Percentiles rank a stretch among this genome's conserved stretches.
These are phyloP conservation scores for Phaeosphaeriaceae sp. DNA, from an alignment of 2,329 filamentous ascomycete genomes.

Conservation along the genomic window DNA sequence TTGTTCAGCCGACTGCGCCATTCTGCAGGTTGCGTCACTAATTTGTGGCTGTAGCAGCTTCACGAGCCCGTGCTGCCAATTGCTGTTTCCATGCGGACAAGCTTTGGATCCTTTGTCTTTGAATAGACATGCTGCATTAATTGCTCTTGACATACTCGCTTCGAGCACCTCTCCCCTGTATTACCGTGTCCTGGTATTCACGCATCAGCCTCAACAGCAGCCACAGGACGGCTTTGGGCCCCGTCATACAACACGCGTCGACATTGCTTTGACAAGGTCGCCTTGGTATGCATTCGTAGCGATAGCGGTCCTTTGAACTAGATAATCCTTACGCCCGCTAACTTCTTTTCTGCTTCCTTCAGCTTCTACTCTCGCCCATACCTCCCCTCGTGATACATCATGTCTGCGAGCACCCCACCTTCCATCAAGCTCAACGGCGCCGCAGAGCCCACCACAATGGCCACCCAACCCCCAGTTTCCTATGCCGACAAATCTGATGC, in stretches of 20 bases:
- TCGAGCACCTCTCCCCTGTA: constrained; percentile 11
- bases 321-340: not conserved
- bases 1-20: constrained; percentile 24
- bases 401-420: constrained; percentile 36
- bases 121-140: constrained; percentile 17
- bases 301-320: no score
- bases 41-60: constrained; percentile 27
- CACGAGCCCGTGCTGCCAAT: constrained; percentile 15
- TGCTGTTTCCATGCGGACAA: constrained; percentile 20
- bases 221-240: constrained; percentile 28
- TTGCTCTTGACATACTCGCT: not conserved
- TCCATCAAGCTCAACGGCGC: constrained; percentile 42
- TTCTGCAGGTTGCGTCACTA: constrained; percentile 22
- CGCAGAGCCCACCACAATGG: constrained; percentile 40
- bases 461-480: constrained; percentile 24
- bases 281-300: not conserved
- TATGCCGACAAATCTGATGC: constrained; percentile 23
- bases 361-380: constrained; percentile 4
- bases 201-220: constrained; percentile 33
- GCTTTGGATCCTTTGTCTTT: constrained; percentile 18
- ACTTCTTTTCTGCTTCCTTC: not conserved
- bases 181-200: constrained; percentile 13
- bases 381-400: constrained; percentile 23
- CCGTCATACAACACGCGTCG: constrained; percentile 42
- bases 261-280: constrained; percentile 10